Base-by-base conservation (phyloP, 345 rosid genomes). In the Populus euphratica region DNA sequence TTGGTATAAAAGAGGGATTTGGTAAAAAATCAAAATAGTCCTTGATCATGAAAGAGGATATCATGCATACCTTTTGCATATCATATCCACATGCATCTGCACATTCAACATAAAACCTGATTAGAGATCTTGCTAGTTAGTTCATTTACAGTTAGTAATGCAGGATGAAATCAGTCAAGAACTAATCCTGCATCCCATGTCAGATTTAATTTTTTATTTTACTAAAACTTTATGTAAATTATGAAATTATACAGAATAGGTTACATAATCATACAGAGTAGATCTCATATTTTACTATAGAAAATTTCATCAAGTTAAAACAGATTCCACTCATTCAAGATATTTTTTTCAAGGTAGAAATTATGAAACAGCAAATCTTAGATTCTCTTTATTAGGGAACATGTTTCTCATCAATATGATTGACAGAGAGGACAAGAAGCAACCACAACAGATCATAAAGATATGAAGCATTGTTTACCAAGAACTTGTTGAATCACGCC, bases 11-110 rank as follows among this genome's bases (percentile, higher is more conserved):
- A 70, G 62, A 56, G 21, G 54, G 44, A 52, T 61, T 41, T 59
- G 20, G 18, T 70, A 12, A 64, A 36, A 33, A 52, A 35, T 41
- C 4, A 6, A 73, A 66, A 35, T 50, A 70, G 36, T 41, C 29
- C 27, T 76, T 61, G 44, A 72, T 38, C 64, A 25, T 20, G n/a
- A 59, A 64, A 72, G 70, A 78, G 69, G 54, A 80, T 52, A 73
- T 31, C 44, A 38, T n/a, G 11, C 79, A 50, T 79, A 90, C 93
- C 93, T 88, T 80, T 72, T 79, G 73, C 83, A 87, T 83, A 81
- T 88, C 86, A 44, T 86, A 90, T 49, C 88, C 91, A 62, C 89
- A 88, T 71, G 72, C 77, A 66, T 79, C 93, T 90, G 89, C 85
- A 83, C 14, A 69, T 65, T 52, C 67, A 81, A 52, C 8, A 77